These are phyloP conservation scores for Aspergillus versicolor DNA, from an alignment of 2,329 filamentous ascomycete genomes.

Conservation along the genomic window DNA sequence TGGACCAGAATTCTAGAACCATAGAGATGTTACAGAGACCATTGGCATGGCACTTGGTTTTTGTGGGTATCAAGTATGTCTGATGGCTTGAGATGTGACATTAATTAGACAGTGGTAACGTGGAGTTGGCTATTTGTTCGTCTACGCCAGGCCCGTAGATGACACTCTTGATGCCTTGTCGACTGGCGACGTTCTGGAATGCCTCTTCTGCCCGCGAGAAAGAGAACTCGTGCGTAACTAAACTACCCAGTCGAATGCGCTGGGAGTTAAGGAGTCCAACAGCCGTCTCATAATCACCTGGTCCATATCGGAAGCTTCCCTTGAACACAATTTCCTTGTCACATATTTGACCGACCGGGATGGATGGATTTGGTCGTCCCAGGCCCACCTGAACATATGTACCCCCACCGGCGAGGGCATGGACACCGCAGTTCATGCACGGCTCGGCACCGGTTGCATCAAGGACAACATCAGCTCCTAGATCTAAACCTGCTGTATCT, in stretches of 20 bases:
- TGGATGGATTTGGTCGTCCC: constrained; percentile 73
- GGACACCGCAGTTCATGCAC: constrained; percentile 68
- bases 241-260: constrained; percentile 69
- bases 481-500: constrained; percentile 57
- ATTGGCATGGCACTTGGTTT: too few species aligned
- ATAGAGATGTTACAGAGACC: too few species aligned
- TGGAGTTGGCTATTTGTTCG: constrained; percentile 14
- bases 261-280: constrained; percentile 65
- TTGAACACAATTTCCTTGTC: constrained; percentile 80
- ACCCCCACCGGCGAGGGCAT: constrained; percentile 66
- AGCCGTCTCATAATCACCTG: constrained; percentile 79
- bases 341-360: constrained; percentile 71
- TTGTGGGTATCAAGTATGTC: too few species aligned
- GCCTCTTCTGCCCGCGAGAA: constrained; percentile 80
- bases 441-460: constrained; percentile 75
- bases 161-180: constrained; percentile 54
- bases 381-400: constrained; percentile 81
- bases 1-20: constrained; percentile 7
- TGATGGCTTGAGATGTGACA: not conserved
- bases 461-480: constrained; percentile 70
- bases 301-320: constrained; percentile 82
- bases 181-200: constrained; percentile 77
- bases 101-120: not conserved
- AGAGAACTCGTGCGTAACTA: constrained; percentile 70
- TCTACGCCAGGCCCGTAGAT: constrained; percentile 34